Evolutionary conservation across 2,329 filamentous ascomycete genomes (phyloP), one percentile per base, ranked within the genome.

Genomic region (Nemania sp.): DNA sequence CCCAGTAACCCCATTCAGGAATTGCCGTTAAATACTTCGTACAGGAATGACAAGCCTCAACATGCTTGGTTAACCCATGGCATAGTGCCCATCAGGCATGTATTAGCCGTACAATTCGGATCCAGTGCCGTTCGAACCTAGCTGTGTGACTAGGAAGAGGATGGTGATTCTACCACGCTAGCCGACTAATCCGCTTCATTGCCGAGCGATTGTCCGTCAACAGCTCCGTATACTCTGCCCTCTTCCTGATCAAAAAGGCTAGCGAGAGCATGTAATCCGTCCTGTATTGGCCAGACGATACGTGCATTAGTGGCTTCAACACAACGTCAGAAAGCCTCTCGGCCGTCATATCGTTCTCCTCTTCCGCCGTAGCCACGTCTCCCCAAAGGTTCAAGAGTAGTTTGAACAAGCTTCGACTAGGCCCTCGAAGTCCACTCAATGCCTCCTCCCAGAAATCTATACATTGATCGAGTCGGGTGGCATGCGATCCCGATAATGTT

Each of bases 381-480:
- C 73, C 74, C 74, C 74, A 76, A 14, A 77, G 62, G 48, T 74
- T 75, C 22, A 77, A 63, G 60, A 77, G 62, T 52, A 77, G 61
- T 63, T 77, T 77, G 58, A 77, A 69, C 26, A 76, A 52, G 42
- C 64, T 69, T 33, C 73, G 68, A 5, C 65, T 65, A 1, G 70
- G 66, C 1, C 73, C 74, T 11, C 69, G 67, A 8, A 77, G 64
- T 0, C 73, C 72, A 20, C 68, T 68, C 5, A 77, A 63, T 6
- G 75, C 73, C 63, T 77, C 75, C 54, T 76, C 74, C 75, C 75
- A 77, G 49, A 77, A 77, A 55, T 77, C 74, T 39, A 77, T 72
- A 49, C 73, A 74, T 61, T 72, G 69, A 52, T 77, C 75, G 5
- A 71, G 60, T 14, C 73, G 67, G 37, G 64, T 66, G 12, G 64